These are phyloP conservation scores for Chytriomyces sp. DNA, from an alignment of 192 early-diverging fungal genomes.

Conservation along the genomic window DNA sequence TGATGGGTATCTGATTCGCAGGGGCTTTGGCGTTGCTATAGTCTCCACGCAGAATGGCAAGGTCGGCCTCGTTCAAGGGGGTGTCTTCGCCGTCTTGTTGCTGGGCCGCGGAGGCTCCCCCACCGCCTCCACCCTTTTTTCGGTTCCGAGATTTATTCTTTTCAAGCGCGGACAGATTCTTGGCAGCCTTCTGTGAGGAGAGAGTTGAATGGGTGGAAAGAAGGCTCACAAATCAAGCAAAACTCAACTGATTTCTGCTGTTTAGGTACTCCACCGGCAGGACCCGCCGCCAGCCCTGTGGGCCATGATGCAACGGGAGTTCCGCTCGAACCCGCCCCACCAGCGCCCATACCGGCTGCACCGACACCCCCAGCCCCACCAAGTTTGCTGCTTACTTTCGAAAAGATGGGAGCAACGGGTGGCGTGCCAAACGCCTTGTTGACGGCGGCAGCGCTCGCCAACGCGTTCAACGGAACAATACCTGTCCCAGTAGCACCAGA, in stretches of 20 bases:
- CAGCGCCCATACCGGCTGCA: too few species aligned
- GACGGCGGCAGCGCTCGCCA: too few species aligned
- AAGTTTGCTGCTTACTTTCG: neutral
- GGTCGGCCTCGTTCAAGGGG: slow-evolving; percentile 12
- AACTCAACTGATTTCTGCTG: too few species aligned
- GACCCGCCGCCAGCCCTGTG: too few species aligned
- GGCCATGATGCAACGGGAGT: too few species aligned
- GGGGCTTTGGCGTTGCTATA: slow-evolving; percentile 51
- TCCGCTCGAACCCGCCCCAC: too few species aligned
- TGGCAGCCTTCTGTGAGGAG: slow-evolving; percentile 20
- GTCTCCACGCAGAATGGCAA: slow-evolving; percentile 45
- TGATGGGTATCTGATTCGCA: slow-evolving; percentile 79
- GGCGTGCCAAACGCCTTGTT: neutral
- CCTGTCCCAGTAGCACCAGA: too few species aligned
- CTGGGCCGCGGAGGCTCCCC: neutral
- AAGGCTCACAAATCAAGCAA: too few species aligned
- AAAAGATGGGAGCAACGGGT: neutral
- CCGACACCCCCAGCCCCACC: too few species aligned
- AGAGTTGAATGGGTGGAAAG: too few species aligned
- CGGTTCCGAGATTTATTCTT: slow-evolving; percentile 17
- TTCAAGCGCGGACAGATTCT: slow-evolving; percentile 12
- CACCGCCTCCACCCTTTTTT: slow-evolving; percentile 16
- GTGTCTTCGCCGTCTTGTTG: slow-evolving; percentile 10
- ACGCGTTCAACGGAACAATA: too few species aligned
- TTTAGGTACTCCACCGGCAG: too few species aligned